Base-by-base conservation (phyloP, 2,329 filamentous ascomycete species). In the Alternaria atra region DNA sequence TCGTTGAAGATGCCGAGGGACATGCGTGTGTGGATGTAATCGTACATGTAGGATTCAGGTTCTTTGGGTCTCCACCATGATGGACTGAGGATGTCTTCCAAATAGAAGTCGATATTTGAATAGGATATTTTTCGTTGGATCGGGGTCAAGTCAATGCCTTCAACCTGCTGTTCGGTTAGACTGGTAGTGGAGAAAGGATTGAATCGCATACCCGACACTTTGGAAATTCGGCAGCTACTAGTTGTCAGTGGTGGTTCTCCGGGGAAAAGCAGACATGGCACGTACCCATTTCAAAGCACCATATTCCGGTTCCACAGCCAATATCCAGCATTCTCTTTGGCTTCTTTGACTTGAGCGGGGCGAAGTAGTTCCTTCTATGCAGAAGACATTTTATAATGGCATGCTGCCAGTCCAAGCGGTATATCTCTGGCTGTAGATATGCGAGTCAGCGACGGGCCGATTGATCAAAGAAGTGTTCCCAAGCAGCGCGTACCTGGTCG, bases 41-140 rank as follows among this genome's bases (percentile, higher is more conserved):
- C 87, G 68, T 89, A 83, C 65, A 79, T 7, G 10, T 20, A 48
- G 8, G 30, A 13, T 7, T 50, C 69, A 20, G 20, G 20, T 10
- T 69, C 60, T 23, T 55, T 58, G 5, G 82, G 79, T 78, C 86
- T 72, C 78, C 85, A 79, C 87, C 87, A 89, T 56, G 90, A 84
- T 9, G 65, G 80, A 1, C 83, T 80, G 70, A 88, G 86, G 52
- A 84, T 83, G 72, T 93, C 90, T 71, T 93, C 90, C 46, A 94
- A 85, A 61, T 88, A 87, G 66, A 94, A 94, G 63, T 88, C 86
- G 13, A 93, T 89, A 64, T 94, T 94, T 17, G 86, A 85, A 0
- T 91, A 90, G 1, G 92, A 71, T 50, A 35, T n/a, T 15, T 35
- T 37, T 73, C 60, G 77, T 56, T 79, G 78, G 46, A 79, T 79